phyloP scores from a whole-genome alignment of 352 stramenopile genomes.

The Peronospora belbahrii region DNA sequence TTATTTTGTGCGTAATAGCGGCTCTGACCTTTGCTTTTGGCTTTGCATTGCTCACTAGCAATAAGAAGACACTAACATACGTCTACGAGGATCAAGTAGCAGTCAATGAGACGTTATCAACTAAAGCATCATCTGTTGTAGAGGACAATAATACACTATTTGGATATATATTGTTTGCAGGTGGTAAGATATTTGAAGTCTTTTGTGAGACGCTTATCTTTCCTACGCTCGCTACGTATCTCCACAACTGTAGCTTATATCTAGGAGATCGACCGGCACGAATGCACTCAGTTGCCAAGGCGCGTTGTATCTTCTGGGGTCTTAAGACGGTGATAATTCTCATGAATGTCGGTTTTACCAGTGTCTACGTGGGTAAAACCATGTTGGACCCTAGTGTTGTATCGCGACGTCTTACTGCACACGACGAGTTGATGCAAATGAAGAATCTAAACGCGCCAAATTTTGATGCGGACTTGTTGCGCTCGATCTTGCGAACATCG shows the following conservation, averaged over 20 bases:
- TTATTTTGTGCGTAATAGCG: slow-evolving; percentile 28
- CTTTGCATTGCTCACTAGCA: slow-evolving; percentile 37
- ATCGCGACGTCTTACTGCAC: slow-evolving; percentile 7
- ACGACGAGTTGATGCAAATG: slow-evolving; percentile 7
- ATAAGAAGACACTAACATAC: slow-evolving; percentile 26
- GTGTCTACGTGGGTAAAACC: slow-evolving; percentile 45
- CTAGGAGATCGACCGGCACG: slow-evolving; percentile 45
- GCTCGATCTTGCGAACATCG: slow-evolving; percentile 23
- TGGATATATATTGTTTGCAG: slow-evolving; percentile 38
- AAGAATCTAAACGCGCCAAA: slow-evolving; percentile 4
- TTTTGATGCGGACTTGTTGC: slow-evolving; percentile 8
- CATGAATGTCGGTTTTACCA: slow-evolving; percentile 54
- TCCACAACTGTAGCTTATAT: slow-evolving; percentile 55
- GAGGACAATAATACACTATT: slow-evolving; percentile 44
- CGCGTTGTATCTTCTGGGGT: slow-evolving; percentile 44
- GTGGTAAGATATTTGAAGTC: slow-evolving; percentile 48
- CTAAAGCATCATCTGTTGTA: slow-evolving; percentile 25
- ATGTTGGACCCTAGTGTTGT: background rate
- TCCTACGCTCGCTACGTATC: slow-evolving; percentile 43
- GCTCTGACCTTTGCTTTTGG: slow-evolving; percentile 32
- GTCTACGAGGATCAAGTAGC: slow-evolving; percentile 18
- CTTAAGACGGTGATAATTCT: slow-evolving; percentile 54
- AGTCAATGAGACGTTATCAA: slow-evolving; percentile 15
- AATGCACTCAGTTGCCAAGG: slow-evolving; percentile 37
- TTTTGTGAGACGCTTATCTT: slow-evolving; percentile 57